Conservation (phyloP, 176 grass and related monocot genomes). For the Eremochloa ophiuroides region DNA sequence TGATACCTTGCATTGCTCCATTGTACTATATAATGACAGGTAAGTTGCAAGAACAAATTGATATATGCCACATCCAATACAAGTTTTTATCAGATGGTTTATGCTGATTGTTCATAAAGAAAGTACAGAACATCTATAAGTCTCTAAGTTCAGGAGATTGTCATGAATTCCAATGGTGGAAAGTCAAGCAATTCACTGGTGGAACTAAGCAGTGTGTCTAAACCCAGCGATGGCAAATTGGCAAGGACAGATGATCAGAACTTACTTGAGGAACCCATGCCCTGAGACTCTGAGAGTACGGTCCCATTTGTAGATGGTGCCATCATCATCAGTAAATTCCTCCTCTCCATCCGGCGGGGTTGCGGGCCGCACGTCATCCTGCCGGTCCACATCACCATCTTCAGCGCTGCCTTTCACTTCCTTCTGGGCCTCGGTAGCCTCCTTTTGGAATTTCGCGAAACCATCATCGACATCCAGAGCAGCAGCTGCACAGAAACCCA, state of each 20-base stretch:
- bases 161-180: background rate
- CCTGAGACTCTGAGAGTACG: constrained; percentile 52
- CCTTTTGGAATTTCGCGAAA: constrained; percentile 75
- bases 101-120: constrained; percentile 9
- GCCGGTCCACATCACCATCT: constrained; percentile 24
- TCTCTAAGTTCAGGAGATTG: background rate
- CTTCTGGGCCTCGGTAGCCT: constrained; percentile 55
- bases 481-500: background rate
- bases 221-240: background rate
- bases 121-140: background rate
- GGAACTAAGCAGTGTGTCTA: background rate
- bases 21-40: background rate
- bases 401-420: constrained; percentile 34
- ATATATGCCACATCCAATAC: background rate
- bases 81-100: background rate
- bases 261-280: constrained; percentile 98
- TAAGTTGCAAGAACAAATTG: background rate
- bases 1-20: background rate
- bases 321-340: constrained; percentile 98
- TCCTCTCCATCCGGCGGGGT: constrained; percentile 83
- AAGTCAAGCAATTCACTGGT: background rate
- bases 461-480: constrained; percentile 50
- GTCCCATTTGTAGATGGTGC: constrained; percentile 94
- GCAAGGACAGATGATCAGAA: background rate
- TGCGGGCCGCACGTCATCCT: constrained; percentile 50